Conservation (phyloP, 2,329 filamentous ascomycete species). For the Venturia aucupariae region DNA sequence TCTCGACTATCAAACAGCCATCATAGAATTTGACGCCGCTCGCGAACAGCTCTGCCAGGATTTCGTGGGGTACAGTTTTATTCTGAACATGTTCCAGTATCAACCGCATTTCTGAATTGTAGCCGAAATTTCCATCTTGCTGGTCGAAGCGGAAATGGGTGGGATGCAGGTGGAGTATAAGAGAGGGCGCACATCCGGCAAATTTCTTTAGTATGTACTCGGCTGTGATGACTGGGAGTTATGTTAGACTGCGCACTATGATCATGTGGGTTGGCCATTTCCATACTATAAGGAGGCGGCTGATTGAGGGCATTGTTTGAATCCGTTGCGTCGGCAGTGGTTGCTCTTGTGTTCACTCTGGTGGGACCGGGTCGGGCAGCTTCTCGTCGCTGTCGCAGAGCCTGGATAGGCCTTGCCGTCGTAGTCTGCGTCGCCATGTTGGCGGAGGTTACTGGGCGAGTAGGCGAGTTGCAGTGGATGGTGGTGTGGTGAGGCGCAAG, state of each 20-base stretch:
- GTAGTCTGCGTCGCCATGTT: slow-evolving; percentile 24
- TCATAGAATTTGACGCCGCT: slow-evolving; percentile 79
- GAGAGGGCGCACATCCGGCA: slow-evolving; percentile 61
- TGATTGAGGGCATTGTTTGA: slow-evolving; percentile 8
- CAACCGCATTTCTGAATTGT: slow-evolving; percentile 83
- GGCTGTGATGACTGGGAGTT: slow-evolving; percentile 52
- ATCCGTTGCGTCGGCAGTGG: slow-evolving; percentile 19
- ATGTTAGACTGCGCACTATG: neutral
- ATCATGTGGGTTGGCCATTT: neutral
- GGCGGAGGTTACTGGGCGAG: slow-evolving; percentile 19
- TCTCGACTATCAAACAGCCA: slow-evolving; percentile 83
- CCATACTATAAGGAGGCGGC: slow-evolving; percentile 5
- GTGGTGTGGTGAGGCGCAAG: neutral
- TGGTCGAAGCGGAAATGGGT: slow-evolving; percentile 88
- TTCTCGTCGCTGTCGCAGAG: slow-evolving; percentile 26
- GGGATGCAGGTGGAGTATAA: slow-evolving; percentile 76
- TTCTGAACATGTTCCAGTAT: slow-evolving; percentile 67
- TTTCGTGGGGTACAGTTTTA: slow-evolving; percentile 79
- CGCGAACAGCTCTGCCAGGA: slow-evolving; percentile 67
- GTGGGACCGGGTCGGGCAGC: slow-evolving; percentile 29
- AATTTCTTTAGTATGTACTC: slow-evolving; percentile 78
- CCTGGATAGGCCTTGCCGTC: slow-evolving; percentile 30
- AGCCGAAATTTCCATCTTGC: slow-evolving; percentile 85
- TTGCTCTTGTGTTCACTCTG: slow-evolving; percentile 22
- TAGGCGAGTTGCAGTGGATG: neutral